Evolutionary conservation across 148 eudicot species (phyloP).

Genomic region (Cornus suecica): DNA sequence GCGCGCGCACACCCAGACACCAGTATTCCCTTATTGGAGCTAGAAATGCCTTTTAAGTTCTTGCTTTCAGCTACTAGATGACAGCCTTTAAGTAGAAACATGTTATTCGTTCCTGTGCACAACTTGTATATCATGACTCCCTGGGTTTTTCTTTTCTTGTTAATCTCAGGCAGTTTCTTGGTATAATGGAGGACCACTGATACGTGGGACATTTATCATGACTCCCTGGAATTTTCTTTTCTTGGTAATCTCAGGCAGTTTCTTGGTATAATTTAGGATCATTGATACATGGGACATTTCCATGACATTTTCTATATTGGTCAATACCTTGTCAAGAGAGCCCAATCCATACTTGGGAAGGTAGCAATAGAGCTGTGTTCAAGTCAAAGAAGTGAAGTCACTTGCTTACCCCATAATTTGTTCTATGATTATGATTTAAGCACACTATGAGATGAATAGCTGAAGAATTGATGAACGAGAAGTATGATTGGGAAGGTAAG

Average conservation of each 20-base stretch:
- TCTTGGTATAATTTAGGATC: not conserved
- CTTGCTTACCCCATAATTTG: too few relatives aligned
- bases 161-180: not conserved
- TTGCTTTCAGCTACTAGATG: not conserved
- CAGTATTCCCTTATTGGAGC: too few relatives aligned
- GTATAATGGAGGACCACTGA: not conserved
- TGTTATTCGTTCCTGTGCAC: too few relatives aligned
- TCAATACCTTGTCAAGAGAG: not conserved
- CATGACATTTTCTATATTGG: not conserved
- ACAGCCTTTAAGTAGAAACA: too few relatives aligned
- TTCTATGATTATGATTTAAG: not conserved
- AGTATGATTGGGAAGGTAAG: constrained; percentile 1
- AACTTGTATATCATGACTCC: too few relatives aligned
- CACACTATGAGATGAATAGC: too few relatives aligned
- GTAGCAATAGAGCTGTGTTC: not conserved
- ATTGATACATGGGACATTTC: not conserved
- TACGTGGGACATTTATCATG: not conserved
- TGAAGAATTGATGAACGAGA: not conserved
- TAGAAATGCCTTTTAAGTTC: not conserved
- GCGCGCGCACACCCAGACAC: too few relatives aligned
- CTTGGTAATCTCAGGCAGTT: not conserved
- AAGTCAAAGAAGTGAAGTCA: not conserved
- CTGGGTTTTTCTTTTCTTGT: too few relatives aligned
- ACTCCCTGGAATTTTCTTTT: too few relatives aligned
- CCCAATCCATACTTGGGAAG: not conserved